Evolutionary conservation across 495 filamentous ascomycete species (phyloP), one percentile per base, ranked within the genome.

Genomic region (Achaetomiella virescens): DNA sequence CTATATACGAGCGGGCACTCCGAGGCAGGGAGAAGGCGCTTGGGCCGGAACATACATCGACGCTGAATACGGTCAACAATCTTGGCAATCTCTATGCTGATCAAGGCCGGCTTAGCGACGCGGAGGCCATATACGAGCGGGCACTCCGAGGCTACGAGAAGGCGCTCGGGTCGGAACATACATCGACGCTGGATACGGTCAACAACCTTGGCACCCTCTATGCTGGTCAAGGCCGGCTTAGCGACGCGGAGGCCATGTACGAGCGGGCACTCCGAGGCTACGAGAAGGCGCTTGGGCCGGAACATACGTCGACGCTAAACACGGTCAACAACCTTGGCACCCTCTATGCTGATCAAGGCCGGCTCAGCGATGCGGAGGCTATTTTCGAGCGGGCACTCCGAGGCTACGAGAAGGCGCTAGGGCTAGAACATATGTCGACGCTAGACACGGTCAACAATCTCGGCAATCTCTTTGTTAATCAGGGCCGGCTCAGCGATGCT

Each of bases 251-350:
- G 66, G 38, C 60, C 21, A 65, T 69, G 62, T 68, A 64, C 31
- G 36, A 61, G 47, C 67, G 66, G 59, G 75, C 70, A 51, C 67
- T 77, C 22, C 31, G 61, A 66, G 64, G 64, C 42, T 55, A 65
- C 2, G 65, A 75, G 60, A 72, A 72, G 50, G 63, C 65, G 33
- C 56, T 66, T 5, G 74, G 52, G 52, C 42, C 61, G 9, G 66
- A 72, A 22, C 59, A 76, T 49, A 47, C n/a, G 14, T 47, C 25
- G 7, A 47, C 44, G 22, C 44, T 47, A 3, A 15, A 31, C 10
- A 33, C 44, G 45, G 29, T 69, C 64, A 25, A 75, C 72, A 64
- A 66, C 46, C 52, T 69, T 0, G 68, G 64, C 12, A 10, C 0
- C 48, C 44, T 70, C 55, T 75, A 58, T 55, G 52, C 0, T 33